Base-by-base conservation (phyloP, 352 stramenopile species). In the Phytopythium montanum region DNA sequence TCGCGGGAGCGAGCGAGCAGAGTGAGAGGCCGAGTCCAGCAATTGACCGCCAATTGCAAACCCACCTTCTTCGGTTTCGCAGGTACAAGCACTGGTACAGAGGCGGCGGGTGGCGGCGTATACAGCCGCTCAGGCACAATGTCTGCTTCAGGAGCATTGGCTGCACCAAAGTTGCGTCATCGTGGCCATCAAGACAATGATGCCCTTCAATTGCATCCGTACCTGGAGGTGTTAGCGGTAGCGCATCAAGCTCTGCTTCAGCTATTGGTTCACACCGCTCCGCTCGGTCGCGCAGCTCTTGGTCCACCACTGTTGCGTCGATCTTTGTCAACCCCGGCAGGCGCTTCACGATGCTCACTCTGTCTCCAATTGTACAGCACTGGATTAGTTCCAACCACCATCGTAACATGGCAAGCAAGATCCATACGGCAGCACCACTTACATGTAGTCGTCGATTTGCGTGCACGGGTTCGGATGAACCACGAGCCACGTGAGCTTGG, bases 401-500 rank as follows among this genome's bases (percentile, higher is more conserved):
- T 29, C 21, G 2, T 5, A 19, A 13, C 14, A 21, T 25, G 39
- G 39, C 16, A 19, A 28, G 10, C 5, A 38, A 38, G 33, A 0
- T 10, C 25, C 4, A 21, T 3, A 6, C n/a, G 31, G 4, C 16
- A 34, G 3, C 13, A 31, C 13, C 19, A 67, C 70, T 23, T 56
- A 89, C 82, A 76, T 50, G 56, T 87, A 90, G 18, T 77, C 68
- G 9, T 68, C 54, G 19, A 42, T 48, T 19, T 84, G 63, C 0
- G 81, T 89, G 61, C 79, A 91, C 26, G 83, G 83, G 65, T 93
- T 93, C 19, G 81, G 75, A 31, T 89, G 79, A 10, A 91, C 46
- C 25, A 89, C 60, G 19, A 93, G 65, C 19, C 67, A 81, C 34
- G 69, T 62, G 14, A 93, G 70, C 39, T 70, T 61, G 2, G 45